Percentiles rank a stretch among this genome's conserved stretches.
phyloP scores from a whole-genome alignment of 768 basidiomycete genomes.

The Mycena olivaceomarginata region DNA sequence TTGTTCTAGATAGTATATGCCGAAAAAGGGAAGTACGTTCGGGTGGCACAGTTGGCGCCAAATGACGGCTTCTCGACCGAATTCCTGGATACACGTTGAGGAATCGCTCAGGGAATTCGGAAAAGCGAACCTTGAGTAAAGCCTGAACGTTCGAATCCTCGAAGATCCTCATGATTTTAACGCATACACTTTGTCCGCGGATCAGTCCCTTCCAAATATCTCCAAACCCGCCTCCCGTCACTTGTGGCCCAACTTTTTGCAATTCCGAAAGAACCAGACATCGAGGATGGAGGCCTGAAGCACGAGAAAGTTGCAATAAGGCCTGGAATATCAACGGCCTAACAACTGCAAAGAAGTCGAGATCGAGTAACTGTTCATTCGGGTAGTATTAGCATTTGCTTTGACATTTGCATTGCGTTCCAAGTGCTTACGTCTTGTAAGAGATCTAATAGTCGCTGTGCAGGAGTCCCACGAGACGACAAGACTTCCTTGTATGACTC shows the following conservation, averaged over 20 bases:
- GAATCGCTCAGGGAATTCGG: background rate
- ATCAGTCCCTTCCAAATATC: conserved; percentile 9
- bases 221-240: conserved; percentile 15
- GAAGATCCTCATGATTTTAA: conserved; percentile 27
- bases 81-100: conserved; percentile 2
- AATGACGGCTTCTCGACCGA: conserved; percentile 44
- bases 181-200: too few species aligned
- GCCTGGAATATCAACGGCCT: conserved; percentile 1
- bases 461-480: too few species aligned
- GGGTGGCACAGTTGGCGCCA: conserved; percentile 45
- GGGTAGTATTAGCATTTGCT: background rate
- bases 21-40: conserved; percentile 45
- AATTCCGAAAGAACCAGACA: conserved; percentile 14
- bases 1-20: conserved; percentile 36
- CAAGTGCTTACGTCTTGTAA: conserved; percentile 19
- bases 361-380: conserved; percentile 5
- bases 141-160: conserved; percentile 4
- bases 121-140: conserved; percentile 9
- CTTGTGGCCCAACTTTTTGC: background rate
- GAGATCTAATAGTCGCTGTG: background rate
- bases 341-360: background rate
- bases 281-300: conserved; percentile 12
- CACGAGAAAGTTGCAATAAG: conserved; percentile 8
- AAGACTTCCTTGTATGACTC: too few species aligned
- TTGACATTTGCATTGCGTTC: too few species aligned